Percentiles rank a stretch among this genome's conserved stretches.
phyloP scores from a whole-genome alignment of 768 basidiomycete genomes.

The Panaeolus papilionaceus region DNA sequence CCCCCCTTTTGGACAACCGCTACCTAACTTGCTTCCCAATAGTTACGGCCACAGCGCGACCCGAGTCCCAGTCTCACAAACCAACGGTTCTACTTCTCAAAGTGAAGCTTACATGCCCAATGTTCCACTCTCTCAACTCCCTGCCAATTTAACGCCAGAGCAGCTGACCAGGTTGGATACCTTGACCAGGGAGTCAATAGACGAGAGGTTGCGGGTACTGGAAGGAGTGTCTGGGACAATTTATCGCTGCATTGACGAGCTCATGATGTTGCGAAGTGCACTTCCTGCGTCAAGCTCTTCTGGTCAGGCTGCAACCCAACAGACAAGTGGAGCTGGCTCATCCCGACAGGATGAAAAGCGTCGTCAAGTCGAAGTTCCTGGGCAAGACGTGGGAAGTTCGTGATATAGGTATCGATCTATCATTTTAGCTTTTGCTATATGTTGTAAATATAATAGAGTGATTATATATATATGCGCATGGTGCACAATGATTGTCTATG shows the following conservation, averaged over 20 bases:
- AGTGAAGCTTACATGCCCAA: conserved; percentile 14
- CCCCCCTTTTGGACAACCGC: conserved; percentile 11
- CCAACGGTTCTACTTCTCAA: neutral
- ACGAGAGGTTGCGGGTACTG: conserved; percentile 80
- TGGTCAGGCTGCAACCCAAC: conserved; percentile 16
- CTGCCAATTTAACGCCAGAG: conserved; percentile 58
- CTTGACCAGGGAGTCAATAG: conserved; percentile 80
- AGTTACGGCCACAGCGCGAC: neutral
- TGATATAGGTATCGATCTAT: conserved; percentile 5
- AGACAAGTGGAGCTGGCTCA: neutral
- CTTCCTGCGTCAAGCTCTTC: conserved; percentile 45
- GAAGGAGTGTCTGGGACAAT: conserved; percentile 79
- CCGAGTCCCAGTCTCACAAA: neutral
- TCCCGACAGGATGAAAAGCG: conserved; percentile 10
- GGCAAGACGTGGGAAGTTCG: conserved; percentile 1
- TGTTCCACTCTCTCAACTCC: conserved; percentile 39
- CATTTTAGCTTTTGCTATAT: conserved; percentile 3
- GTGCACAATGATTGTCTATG: conserved; percentile 5
- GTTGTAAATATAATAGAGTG: conserved; percentile 7
- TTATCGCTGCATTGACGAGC: conserved; percentile 79
- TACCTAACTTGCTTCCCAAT: neutral
- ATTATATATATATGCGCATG: conserved; percentile 11
- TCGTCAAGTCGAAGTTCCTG: conserved; percentile 1
- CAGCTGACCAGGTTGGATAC: conserved; percentile 71
- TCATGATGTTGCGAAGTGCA: conserved; percentile 77